Conservation (phyloP, 2,329 filamentous ascomycete species). For the Orbilia javanica region DNA sequence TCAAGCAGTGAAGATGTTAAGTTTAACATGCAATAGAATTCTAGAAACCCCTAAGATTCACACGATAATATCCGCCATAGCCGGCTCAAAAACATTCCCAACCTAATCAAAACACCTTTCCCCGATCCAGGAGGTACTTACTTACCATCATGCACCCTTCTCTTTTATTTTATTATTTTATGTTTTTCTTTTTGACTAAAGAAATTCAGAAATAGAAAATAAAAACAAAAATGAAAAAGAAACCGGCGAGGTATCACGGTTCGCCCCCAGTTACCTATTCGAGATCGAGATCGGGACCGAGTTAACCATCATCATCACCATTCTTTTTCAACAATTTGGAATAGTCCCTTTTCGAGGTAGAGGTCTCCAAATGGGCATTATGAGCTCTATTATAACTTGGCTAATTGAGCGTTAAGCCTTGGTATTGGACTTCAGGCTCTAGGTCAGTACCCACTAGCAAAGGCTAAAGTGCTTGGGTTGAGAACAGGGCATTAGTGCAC, state of each 20-base stretch:
- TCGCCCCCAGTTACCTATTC: slow-evolving; percentile 9
- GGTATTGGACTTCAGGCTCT: slow-evolving; percentile 6
- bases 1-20: slow-evolving; percentile 4
- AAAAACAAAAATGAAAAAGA: slow-evolving; percentile 8
- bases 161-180: slow-evolving; percentile 7
- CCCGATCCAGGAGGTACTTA: slow-evolving; percentile 4
- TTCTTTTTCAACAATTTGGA: slow-evolving; percentile 11
- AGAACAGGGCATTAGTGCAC: slow-evolving; percentile 9
- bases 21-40: background rate
- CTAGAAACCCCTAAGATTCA: background rate
- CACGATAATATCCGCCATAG: background rate
- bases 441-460: background rate
- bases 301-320: slow-evolving; percentile 6
- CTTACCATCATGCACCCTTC: slow-evolving; percentile 7
- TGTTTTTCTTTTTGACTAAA: slow-evolving; percentile 5
- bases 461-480: background rate
- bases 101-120: background rate
- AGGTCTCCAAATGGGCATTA: background rate
- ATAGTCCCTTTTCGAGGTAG: slow-evolving; percentile 4
- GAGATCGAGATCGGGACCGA: slow-evolving; percentile 4
- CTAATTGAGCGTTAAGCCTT: background rate
- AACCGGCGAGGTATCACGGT: slow-evolving; percentile 1
- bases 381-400: slow-evolving; percentile 1
- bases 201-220: background rate
- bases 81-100: slow-evolving; percentile 9